These are phyloP conservation scores for Fusarium sambucinum DNA, from an alignment of 2,329 filamentous ascomycete species.

Conservation along the genomic window DNA sequence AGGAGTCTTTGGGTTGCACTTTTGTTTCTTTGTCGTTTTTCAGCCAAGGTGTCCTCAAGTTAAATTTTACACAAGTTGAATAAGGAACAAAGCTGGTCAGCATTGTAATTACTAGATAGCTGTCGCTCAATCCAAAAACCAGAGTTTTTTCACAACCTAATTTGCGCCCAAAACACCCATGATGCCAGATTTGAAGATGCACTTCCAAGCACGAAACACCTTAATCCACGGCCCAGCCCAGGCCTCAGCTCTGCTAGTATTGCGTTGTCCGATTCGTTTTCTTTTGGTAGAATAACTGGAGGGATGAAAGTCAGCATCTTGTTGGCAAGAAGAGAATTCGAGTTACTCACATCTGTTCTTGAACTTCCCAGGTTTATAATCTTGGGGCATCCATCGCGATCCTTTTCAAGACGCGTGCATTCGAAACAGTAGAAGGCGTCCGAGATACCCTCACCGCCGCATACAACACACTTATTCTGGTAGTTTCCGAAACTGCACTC, in stretches of 20 bases:
- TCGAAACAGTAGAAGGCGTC: slow-evolving; percentile 99
- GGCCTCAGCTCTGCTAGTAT: slow-evolving; percentile 65
- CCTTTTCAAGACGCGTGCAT: slow-evolving; percentile 96
- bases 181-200: slow-evolving; percentile 38
- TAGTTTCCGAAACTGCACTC: slow-evolving; percentile 99
- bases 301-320: slow-evolving; percentile 37
- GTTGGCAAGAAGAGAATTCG: not conserved
- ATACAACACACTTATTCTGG: slow-evolving; percentile 99
- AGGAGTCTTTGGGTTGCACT: slow-evolving; percentile 46
- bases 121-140: slow-evolving; percentile 22
- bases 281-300: slow-evolving; percentile 73
- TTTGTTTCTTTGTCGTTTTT: slow-evolving; percentile 23
- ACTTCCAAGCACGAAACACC: slow-evolving; percentile 28
- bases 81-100: slow-evolving; percentile 25
- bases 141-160: slow-evolving; percentile 23
- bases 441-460: slow-evolving; percentile 96
- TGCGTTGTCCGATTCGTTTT: slow-evolving; percentile 71
- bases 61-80: slow-evolving; percentile 30
- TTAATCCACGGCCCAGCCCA: slow-evolving; percentile 59
- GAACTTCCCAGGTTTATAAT: slow-evolving; percentile 98
- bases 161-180: slow-evolving; percentile 43
- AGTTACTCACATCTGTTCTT: slow-evolving; percentile 82
- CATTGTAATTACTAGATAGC: slow-evolving; percentile 29
- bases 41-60: slow-evolving; percentile 29
- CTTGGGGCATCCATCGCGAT: slow-evolving; percentile 97